Percentiles rank a stretch among this genome's conserved stretches.
These are phyloP conservation scores for Phytophthora sansomeana DNA, from an alignment of 352 stramenopile species.

Conservation along the genomic window DNA sequence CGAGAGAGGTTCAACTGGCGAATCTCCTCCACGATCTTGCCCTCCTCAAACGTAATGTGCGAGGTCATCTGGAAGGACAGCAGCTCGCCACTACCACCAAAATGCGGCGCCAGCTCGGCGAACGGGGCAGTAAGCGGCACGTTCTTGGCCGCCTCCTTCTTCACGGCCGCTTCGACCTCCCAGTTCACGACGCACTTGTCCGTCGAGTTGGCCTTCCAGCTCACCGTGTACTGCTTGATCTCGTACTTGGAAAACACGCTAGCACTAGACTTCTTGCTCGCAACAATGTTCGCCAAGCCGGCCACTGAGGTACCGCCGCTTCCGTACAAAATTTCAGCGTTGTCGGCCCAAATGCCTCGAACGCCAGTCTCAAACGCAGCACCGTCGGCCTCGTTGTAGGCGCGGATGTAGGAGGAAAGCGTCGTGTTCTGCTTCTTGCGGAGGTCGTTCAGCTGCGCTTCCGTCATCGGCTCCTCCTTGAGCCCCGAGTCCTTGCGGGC, in stretches of 20 bases:
- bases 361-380: slow-evolving; percentile 64
- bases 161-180: slow-evolving; percentile 70
- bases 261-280: slow-evolving; percentile 64
- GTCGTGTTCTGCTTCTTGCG: slow-evolving; percentile 87
- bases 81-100: slow-evolving; percentile 51
- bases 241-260: slow-evolving; percentile 81
- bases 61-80: slow-evolving; percentile 80
- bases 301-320: slow-evolving; percentile 49
- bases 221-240: slow-evolving; percentile 84
- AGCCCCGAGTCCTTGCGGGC: slow-evolving; percentile 53
- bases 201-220: slow-evolving; percentile 74
- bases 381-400: slow-evolving; percentile 71
- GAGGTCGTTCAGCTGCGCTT: slow-evolving; percentile 75
- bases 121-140: slow-evolving; percentile 76
- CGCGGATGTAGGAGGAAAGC: slow-evolving; percentile 70
- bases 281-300: slow-evolving; percentile 67
- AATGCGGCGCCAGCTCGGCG: slow-evolving; percentile 59
- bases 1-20: slow-evolving; percentile 75
- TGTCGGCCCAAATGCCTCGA: slow-evolving; percentile 62
- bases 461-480: slow-evolving; percentile 56
- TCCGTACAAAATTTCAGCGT: slow-evolving; percentile 78
- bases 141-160: slow-evolving; percentile 55
- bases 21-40: slow-evolving; percentile 82
- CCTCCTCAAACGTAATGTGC: slow-evolving; percentile 84
- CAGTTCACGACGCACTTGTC: slow-evolving; percentile 84